A percentile compares a stretch with the other conserved stretches of the same genome.
Evolutionary conservation across 2,329 filamentous ascomycete species (phyloP).

Genomic region (Clarireedia monteithiana): DNA sequence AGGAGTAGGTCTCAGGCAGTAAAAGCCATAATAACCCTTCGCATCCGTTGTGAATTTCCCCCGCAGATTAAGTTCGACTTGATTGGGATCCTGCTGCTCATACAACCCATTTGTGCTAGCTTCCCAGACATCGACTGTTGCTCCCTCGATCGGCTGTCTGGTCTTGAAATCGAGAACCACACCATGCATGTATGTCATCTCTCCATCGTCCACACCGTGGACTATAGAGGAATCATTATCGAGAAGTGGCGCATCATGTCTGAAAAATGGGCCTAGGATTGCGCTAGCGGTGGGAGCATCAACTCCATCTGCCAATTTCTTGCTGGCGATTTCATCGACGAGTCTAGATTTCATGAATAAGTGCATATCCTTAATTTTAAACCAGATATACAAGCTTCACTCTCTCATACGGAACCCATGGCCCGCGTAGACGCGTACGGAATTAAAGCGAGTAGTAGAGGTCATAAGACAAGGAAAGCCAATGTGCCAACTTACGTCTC

Average conservation of each 20-base stretch:
- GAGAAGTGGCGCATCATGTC: slow-evolving; percentile 47
- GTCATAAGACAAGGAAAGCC: background rate
- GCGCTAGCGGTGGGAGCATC: slow-evolving; percentile 43
- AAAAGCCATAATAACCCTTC: slow-evolving; percentile 46
- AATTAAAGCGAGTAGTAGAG: background rate
- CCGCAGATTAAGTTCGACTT: slow-evolving; percentile 54
- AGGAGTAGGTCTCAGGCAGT: slow-evolving; percentile 40
- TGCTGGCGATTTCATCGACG: slow-evolving; percentile 29
- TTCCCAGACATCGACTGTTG: slow-evolving; percentile 56
- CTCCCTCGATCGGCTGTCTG: slow-evolving; percentile 47
- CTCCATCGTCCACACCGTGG: slow-evolving; percentile 42
- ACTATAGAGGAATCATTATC: slow-evolving; percentile 50
- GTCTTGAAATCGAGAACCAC: slow-evolving; percentile 45
- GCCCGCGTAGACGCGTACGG: no score
- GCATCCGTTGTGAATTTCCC: slow-evolving; percentile 52
- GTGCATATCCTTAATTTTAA: background rate
- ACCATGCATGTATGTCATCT: slow-evolving; percentile 48
- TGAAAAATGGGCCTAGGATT: slow-evolving; percentile 59
- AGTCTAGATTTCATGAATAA: slow-evolving; percentile 30
- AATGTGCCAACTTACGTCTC: slow-evolving; percentile 39
- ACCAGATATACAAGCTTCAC: background rate
- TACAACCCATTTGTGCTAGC: slow-evolving; percentile 50
- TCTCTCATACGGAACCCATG: background rate
- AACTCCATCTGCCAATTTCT: slow-evolving; percentile 25
- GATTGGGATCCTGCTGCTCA: slow-evolving; percentile 55